Conservation (phyloP, 331 rosid species). For the Cydonia oblonga region DNA sequence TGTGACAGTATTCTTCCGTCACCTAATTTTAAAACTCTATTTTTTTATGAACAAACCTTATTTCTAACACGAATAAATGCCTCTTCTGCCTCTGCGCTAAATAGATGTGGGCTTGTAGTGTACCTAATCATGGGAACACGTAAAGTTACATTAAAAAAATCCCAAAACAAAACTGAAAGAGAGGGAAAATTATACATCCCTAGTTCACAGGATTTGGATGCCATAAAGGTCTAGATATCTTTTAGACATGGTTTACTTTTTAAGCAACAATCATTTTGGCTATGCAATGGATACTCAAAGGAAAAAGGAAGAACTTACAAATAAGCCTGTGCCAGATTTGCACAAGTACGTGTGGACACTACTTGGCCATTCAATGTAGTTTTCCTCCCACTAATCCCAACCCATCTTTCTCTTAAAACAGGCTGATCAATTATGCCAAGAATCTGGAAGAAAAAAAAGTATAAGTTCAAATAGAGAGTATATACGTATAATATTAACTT, state of each 20-base stretch:
- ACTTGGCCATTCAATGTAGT: conserved; percentile 66
- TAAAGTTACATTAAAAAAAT: background rate
- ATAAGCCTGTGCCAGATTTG: conserved; percentile 65
- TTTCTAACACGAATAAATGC: conserved; percentile 79
- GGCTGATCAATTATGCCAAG: conserved; percentile 95
- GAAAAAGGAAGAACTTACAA: conserved; percentile 33
- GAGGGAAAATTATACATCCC: background rate
- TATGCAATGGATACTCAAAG: background rate
- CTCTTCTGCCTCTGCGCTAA: conserved; percentile 63
- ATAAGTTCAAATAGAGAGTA: no score
- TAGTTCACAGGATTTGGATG: background rate
- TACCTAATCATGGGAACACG: conserved; percentile 33
- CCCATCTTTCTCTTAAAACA: conserved; percentile 81
- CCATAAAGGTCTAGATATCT: background rate
- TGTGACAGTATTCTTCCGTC: background rate
- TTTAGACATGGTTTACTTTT: background rate
- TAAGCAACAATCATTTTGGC: background rate
- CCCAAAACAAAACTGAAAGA: background rate
- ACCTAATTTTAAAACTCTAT: background rate
- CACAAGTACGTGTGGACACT: conserved; percentile 64
- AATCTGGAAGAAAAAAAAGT: conserved; percentile 36
- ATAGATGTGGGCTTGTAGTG: conserved; percentile 93
- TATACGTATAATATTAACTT: no score
- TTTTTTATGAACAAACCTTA: conserved; percentile 38
- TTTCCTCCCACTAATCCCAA: conserved; percentile 64